Evolutionary conservation across 768 basidiomycete genomes (phyloP), one percentile per base, ranked within the genome.

Genomic region (Pulveroboletus sp.): DNA sequence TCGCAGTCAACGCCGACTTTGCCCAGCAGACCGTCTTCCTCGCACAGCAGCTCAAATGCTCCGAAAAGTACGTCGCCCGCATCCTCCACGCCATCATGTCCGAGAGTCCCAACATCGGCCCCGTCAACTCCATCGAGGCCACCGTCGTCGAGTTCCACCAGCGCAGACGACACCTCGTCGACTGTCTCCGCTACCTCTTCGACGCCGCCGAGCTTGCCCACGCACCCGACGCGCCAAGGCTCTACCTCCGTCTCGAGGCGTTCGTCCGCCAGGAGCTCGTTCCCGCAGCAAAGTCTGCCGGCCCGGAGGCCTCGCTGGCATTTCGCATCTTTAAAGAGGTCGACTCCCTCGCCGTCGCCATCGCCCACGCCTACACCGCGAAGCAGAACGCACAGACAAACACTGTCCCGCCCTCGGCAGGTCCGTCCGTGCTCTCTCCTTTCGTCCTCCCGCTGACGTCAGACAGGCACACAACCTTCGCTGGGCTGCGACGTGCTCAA

Each of bases 1-100:
- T 85, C 30, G 81, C 82, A 0, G 77, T 93, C 55, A 91, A 89
- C 64, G 67, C 80, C 13, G 86, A 93, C 62, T 92, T 93, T 67
- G 82, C 82, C 13, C 81, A 79, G 43, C 89, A 89, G 64, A 80
- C 77, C 47, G 65, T 88, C 47, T 88, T 90, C 67, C 79, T 94
- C 47, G 81, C 93, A 0, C 82, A 87, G 61, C 81, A 89, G 47
- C 83, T 96, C 45, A 76, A 81, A 59, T 82, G 82, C 56, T 94
- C 93, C 12, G 93, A 95, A 70, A 81, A 84, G 57, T 83, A 88
- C 67, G 70, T 84, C 43, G 88, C 91, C 5, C 74, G 74, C 19
- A 77, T 91, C 16, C 72, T 91, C 39, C 80, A 86, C 50, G 69
- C 77, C 19, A 74, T 86, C 35, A 83, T 84, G 70, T 58, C 76